A percentile compares a stretch with the other conserved stretches of the same genome.
Evolutionary conservation across 2,329 filamentous ascomycete genomes (phyloP).

Genomic region (Cladophialophora carrionii): DNA sequence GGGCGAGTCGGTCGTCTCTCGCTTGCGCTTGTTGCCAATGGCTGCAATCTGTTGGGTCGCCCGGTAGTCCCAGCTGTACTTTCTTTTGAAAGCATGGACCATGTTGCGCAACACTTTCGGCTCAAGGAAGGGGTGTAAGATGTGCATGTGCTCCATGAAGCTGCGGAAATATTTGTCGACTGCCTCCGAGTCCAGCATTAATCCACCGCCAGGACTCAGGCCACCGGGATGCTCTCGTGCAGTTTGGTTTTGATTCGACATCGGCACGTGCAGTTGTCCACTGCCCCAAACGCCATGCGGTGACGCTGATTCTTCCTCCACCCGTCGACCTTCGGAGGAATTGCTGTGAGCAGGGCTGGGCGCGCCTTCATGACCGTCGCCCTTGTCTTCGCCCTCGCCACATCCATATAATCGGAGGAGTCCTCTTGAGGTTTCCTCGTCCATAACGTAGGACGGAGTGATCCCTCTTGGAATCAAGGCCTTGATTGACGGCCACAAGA

Average conservation of each 20-base stretch:
- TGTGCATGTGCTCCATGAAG: conserved; percentile 64
- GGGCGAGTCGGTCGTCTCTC: conserved; percentile 35
- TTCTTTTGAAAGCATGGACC: conserved; percentile 56
- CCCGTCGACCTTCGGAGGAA: conserved; percentile 38
- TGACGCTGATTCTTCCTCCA: conserved; percentile 44
- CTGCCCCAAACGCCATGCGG: conserved; percentile 58
- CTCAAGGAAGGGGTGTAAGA: conserved; percentile 67
- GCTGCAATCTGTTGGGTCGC: conserved; percentile 21
- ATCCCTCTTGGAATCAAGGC: conserved; percentile 59
- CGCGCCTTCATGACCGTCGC: conserved; percentile 51
- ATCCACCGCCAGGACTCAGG: conserved; percentile 53
- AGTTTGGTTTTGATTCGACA: conserved; percentile 32
- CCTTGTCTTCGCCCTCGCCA: conserved; percentile 71
- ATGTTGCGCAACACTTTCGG: conserved; percentile 56
- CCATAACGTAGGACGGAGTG: conserved; percentile 67
- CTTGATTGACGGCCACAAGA: conserved; percentile 72
- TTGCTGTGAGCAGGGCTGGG: conserved; percentile 48
- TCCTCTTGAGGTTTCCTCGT: conserved; percentile 73
- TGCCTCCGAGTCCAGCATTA: conserved; percentile 58
- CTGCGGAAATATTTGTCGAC: conserved; percentile 57
- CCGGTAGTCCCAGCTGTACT: conserved; percentile 48
- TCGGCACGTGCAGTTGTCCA: conserved; percentile 45
- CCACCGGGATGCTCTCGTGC: conserved; percentile 50
- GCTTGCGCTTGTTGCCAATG: conserved; percentile 37
- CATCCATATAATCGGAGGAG: conserved; percentile 75